phyloP scores from a whole-genome alignment of 2,329 filamentous ascomycete species.

The Thermoascus crustaceus region DNA sequence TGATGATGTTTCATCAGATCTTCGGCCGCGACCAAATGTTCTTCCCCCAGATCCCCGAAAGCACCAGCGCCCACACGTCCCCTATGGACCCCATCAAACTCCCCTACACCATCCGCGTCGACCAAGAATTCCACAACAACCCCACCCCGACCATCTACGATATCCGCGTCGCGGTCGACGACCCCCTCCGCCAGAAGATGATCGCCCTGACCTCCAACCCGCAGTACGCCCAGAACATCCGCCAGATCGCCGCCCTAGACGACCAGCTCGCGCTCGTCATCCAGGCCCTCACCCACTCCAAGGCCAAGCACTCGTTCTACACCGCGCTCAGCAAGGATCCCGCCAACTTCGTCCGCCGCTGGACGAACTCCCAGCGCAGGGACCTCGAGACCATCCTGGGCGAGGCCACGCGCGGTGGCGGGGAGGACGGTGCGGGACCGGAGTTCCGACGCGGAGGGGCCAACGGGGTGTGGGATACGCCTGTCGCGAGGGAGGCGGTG shows the following conservation, averaged over 20 bases:
- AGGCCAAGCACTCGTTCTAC: constrained; percentile 86
- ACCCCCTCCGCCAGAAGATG: constrained; percentile 65
- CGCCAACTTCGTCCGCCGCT: constrained; percentile 72
- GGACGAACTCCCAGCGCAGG: constrained; percentile 84
- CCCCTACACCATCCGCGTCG: constrained; percentile 87
- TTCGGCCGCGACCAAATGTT: constrained; percentile 68
- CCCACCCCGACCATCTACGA: constrained; percentile 82
- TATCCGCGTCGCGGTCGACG: constrained; percentile 73
- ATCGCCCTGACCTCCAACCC: constrained; percentile 60
- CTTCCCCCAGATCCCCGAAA: constrained; percentile 78
- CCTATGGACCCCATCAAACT: constrained; percentile 75
- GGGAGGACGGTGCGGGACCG: constrained; percentile 45
- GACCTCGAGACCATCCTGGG: constrained; percentile 84
- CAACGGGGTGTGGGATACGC: constrained; percentile 56
- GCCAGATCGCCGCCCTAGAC: constrained; percentile 68
- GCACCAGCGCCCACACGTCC: constrained; percentile 68
- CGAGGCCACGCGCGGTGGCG: constrained; percentile 57
- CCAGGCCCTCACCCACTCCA: constrained; percentile 73
- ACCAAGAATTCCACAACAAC: constrained; percentile 68
- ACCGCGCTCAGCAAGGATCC: constrained; percentile 71
- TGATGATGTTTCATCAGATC: constrained; percentile 45
- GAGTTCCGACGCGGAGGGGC: constrained; percentile 43
- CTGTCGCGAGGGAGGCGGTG: constrained; percentile 54
- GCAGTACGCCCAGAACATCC: constrained; percentile 61
- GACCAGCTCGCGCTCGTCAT: constrained; percentile 77